These are phyloP conservation scores for Laburnicola sp. DNA, from an alignment of 2,329 filamentous ascomycete species.

Conservation along the genomic window DNA sequence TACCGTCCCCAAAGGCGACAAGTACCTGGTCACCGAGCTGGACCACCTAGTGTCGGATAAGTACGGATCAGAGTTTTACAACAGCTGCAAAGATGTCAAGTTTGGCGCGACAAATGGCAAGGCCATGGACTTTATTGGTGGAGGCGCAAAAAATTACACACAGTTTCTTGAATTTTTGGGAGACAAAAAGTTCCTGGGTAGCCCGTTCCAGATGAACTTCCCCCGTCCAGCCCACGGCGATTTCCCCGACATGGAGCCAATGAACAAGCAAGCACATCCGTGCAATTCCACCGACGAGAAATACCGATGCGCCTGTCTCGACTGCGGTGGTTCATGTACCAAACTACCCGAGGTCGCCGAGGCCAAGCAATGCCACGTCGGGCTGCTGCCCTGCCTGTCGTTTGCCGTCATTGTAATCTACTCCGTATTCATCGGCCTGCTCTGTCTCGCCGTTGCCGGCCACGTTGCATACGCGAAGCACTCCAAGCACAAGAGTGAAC, in stretches of 20 bases:
- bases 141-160: conserved; percentile 86
- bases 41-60: conserved; percentile 84
- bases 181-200: conserved; percentile 86
- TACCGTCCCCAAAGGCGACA: conserved; percentile 63
- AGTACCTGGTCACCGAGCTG: conserved; percentile 78
- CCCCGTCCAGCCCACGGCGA: conserved; percentile 61
- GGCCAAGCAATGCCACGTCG: conserved; percentile 75
- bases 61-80: conserved; percentile 86
- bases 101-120: conserved; percentile 92
- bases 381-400: conserved; percentile 85
- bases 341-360: conserved; percentile 75
- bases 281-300: conserved; percentile 87
- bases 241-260: conserved; percentile 70
- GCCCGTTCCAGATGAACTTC: conserved; percentile 98
- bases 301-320: conserved; percentile 90
- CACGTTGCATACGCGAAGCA: conserved; percentile 77
- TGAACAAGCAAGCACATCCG: conserved; percentile 73
- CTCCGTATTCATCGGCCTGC: conserved; percentile 69
- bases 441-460: conserved; percentile 68
- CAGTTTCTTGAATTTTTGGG: conserved; percentile 89
- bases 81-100: conserved; percentile 99
- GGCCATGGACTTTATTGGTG: conserved; percentile 95
- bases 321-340: conserved; percentile 85
- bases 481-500: conserved; percentile 73
- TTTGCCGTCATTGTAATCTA: conserved; percentile 91